Base-by-base conservation (phyloP, 2,329 filamentous ascomycete genomes). In the Colletotrichum plurivorum region DNA sequence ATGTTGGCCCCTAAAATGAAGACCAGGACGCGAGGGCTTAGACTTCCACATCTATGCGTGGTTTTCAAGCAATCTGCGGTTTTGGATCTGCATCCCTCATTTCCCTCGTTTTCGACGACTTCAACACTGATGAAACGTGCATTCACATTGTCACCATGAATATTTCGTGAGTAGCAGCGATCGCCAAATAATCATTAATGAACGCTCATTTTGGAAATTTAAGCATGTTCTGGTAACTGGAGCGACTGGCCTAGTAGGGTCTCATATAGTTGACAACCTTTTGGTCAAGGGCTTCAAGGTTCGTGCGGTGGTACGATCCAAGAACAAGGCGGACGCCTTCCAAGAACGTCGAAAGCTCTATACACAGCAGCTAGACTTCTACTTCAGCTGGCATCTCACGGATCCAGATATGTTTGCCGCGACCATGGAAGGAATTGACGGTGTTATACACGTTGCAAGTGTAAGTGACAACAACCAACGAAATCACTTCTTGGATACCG, bases 191-290 rank as follows among this genome's bases (percentile, higher is more conserved):
- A 10, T 12, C 10, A 9, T 12, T 8, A 43, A 3, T 43, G 15
- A 13, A 43, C 2, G 5, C 41, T 43, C 5, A 43, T n/a, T n/a
- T 5, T 20, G 5, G 15, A n/a, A 10, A 13, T 6, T 13, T 12
- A 7, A 56, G 53, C 41, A 27, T 13, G 69, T 76, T 8, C 61
- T 76, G 20, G 74, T 76, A 10, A 76, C 74, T 0, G 74, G 76
- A 12, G 73, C 73, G 15, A 75, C 70, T 1, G 75, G 73, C 13
- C 77, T 77, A 75, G 77, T 75, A 74, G 53, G 53, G 8, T 56
- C 53, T 12, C 53, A 56, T 43, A 31, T 43, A 16, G 53, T 56
- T 1, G 36, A 56, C 20, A 56, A 45, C 12, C 9, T 56, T 2
- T 22, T 56, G 53, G 16, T 12, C n/a, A 45, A 45, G 20, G 53